Evolutionary conservation across 2,329 filamentous ascomycete species (phyloP).

Genomic region (Trichoderma aggressivum): DNA sequence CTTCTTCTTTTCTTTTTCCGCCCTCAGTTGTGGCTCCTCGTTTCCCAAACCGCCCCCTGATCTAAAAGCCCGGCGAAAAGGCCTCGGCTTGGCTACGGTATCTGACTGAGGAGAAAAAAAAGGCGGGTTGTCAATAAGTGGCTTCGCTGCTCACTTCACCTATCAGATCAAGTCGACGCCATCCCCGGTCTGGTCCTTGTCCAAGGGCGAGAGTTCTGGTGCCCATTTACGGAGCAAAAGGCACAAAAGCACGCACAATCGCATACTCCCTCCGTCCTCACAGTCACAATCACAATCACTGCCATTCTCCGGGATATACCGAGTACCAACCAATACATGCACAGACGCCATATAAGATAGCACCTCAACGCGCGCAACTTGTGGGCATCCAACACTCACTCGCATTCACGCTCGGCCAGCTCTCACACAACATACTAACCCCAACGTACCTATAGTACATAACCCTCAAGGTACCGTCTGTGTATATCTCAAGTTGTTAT

Average conservation of each 20-base stretch:
- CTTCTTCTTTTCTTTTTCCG: not conserved
- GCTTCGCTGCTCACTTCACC: conserved; percentile 3
- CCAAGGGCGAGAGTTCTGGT: not conserved
- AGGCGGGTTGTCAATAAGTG: conserved; percentile 1
- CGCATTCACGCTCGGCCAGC: no score
- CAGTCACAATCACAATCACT: not conserved
- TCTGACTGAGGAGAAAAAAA: not conserved
- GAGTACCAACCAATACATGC: not conserved
- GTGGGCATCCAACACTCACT: not conserved
- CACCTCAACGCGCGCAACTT: not conserved
- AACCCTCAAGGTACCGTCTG: not conserved
- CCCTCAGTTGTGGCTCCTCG: not conserved
- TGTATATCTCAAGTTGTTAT: not conserved
- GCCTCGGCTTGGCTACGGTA: not conserved
- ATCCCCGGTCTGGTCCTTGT: not conserved
- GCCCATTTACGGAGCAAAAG: not conserved
- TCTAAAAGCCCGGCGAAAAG: not conserved
- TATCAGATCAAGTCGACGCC: not conserved
- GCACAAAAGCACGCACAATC: not conserved
- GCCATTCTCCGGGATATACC: not conserved
- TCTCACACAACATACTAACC: not conserved
- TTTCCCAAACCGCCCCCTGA: not conserved
- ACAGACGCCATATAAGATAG: not conserved
- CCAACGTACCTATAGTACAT: not conserved
- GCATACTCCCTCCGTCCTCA: no score